phyloP scores from a whole-genome alignment of 257 asterid genomes.

The Nicotiana undulata region DNA sequence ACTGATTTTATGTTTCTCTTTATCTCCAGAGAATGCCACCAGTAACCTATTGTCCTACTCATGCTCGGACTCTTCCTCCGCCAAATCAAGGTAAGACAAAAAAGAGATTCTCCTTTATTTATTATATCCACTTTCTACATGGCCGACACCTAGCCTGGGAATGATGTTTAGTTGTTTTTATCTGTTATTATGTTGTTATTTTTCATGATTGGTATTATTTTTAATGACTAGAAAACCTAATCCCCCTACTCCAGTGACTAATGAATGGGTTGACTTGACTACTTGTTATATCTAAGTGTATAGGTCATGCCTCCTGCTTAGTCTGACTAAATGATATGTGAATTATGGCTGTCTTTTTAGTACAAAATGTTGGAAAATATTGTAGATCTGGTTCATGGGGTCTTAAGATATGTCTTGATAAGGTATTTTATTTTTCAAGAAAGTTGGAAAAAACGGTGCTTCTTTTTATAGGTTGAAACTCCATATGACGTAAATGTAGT shows the following conservation, averaged over 20 bases:
- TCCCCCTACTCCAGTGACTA: not conserved
- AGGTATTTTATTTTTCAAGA: not conserved
- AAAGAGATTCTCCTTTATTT: not conserved
- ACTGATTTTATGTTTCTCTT: not conserved
- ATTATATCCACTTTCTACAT: not conserved
- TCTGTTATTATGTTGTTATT: not conserved
- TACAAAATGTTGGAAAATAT: not conserved
- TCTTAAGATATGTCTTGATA: not conserved
- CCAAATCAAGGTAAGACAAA: constrained; percentile 39
- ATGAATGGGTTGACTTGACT: not conserved
- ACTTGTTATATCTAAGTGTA: not conserved
- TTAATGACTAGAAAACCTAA: not conserved
- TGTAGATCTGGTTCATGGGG: not conserved
- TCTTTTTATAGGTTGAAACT: no score
- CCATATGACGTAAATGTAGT: no score
- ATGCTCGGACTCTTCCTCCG: constrained; percentile 35
- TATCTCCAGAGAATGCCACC: constrained; percentile 25
- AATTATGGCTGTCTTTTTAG: not conserved
- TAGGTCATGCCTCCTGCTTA: not conserved
- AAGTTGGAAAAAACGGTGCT: no score
- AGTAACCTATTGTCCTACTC: constrained; percentile 34
- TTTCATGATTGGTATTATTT: not conserved
- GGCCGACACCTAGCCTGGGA: not conserved
- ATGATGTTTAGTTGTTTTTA: not conserved
- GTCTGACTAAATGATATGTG: not conserved